Conservation (phyloP, 2,329 filamentous ascomycete species). For the Ploettnerulaceae sp. region DNA sequence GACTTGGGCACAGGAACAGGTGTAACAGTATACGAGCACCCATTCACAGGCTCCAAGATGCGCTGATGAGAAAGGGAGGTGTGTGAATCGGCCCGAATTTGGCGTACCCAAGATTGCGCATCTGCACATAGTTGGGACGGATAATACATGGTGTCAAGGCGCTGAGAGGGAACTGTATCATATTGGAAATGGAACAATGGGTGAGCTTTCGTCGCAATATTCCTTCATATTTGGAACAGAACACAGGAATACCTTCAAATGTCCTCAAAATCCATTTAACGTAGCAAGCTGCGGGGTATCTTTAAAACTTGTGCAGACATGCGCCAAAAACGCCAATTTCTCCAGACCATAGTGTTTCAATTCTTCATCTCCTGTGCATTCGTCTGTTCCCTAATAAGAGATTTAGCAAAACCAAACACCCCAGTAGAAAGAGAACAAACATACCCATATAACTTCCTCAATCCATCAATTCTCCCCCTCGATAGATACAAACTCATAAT, state of each 20-base stretch:
- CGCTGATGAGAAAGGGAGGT: not conserved
- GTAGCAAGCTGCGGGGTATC: not conserved
- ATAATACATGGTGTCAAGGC: constrained; percentile 1
- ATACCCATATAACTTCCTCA: constrained; percentile 41
- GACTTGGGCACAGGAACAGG: no score
- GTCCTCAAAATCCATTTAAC: not conserved
- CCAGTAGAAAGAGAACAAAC: constrained; percentile 8
- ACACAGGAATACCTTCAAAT: not conserved
- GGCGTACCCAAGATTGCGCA: not conserved
- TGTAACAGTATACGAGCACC: not conserved
- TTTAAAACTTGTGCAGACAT: not conserved
- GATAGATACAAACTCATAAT: constrained; percentile 60
- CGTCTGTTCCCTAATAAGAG: constrained; percentile 32
- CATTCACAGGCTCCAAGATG: not conserved
- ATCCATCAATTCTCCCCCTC: constrained; percentile 46
- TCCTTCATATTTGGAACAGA: not conserved
- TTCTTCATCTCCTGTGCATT: constrained; percentile 22
- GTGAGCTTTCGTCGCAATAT: not conserved
- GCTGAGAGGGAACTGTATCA: not conserved
- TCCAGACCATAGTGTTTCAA: not conserved
- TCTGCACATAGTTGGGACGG: not conserved
- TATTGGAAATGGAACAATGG: no score
- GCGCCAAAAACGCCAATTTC: not conserved
- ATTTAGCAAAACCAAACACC: constrained; percentile 5
- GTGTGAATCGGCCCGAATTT: not conserved